These are phyloP conservation scores for Funneliformis geosporum DNA, from an alignment of 192 early-diverging fungal genomes.

Conservation along the genomic window DNA sequence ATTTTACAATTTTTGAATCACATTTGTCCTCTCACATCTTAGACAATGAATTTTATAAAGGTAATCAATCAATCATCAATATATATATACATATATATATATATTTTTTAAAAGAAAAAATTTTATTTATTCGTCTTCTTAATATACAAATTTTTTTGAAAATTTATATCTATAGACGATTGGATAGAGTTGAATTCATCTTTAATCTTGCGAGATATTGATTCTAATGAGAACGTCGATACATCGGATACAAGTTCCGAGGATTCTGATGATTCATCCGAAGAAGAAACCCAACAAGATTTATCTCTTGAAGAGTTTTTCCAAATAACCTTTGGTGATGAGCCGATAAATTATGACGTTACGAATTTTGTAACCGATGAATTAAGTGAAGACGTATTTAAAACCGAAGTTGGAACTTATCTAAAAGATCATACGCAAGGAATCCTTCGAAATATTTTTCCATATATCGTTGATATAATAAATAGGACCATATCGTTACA, in stretches of 20 bases:
- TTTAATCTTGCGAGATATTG: background rate
- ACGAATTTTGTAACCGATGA: conserved; percentile 6
- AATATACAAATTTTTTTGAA: background rate
- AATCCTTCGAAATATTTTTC: conserved; percentile 17
- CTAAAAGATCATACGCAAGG: background rate
- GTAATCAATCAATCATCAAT: background rate
- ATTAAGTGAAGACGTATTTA: background rate
- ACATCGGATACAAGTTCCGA: background rate
- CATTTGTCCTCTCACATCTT: background rate
- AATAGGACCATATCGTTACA: background rate
- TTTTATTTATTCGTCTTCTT: background rate
- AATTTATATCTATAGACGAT: background rate
- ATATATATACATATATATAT: too few relatives aligned
- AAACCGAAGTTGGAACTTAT: background rate
- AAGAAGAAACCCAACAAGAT: background rate
- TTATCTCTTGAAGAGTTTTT: conserved; percentile 10
- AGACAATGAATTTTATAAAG: background rate
- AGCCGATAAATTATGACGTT: background rate
- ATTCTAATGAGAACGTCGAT: background rate
- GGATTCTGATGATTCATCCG: background rate
- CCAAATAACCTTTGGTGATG: background rate
- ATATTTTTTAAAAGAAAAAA: background rate
- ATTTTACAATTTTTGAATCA: background rate
- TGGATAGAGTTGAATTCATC: background rate
- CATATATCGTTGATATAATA: background rate